Percentiles rank a stretch among this genome's conserved stretches.
Conservation (phyloP, 2,329 filamentous ascomycete species). For the Sporothrix curviconia region DNA sequence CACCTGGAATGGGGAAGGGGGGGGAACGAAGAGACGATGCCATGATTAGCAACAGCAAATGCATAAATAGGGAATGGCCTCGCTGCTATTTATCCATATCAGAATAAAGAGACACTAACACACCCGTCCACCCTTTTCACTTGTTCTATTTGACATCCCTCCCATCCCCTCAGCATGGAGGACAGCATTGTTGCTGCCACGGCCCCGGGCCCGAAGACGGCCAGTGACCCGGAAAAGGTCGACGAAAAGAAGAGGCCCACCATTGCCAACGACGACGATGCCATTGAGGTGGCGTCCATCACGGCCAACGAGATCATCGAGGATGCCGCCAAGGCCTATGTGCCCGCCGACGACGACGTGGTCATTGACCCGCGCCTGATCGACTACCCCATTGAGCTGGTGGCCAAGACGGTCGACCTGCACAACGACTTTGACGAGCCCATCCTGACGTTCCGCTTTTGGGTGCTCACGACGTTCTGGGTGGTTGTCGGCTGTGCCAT, state of each 20-base stretch:
- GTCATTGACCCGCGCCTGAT: conserved; percentile 28
- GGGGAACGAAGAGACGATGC: no score
- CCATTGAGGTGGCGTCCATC: conserved; percentile 15
- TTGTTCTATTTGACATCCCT: no score
- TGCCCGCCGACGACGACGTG: conserved; percentile 25
- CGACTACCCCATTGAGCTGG: conserved; percentile 27
- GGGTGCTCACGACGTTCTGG: conserved; percentile 28
- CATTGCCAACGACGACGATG: conserved; percentile 6
- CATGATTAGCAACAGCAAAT: no score
- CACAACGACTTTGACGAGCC: conserved; percentile 29
- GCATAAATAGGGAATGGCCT: no score
- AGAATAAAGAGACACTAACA: no score
- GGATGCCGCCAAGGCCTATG: conserved; percentile 20
- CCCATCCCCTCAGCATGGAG: no score
- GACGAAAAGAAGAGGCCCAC: not conserved
- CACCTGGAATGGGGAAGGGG: no score
- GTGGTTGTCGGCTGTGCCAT: conserved; percentile 26
- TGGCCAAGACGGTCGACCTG: conserved; percentile 29
- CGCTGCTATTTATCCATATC: no score
- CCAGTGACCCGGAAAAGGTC: not conserved
- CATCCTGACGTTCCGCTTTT: conserved; percentile 30
- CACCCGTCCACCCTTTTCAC: not conserved
- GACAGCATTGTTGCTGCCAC: no score
- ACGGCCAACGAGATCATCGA: conserved; percentile 14
- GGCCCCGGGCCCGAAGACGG: not conserved